Base-by-base conservation (phyloP, 1,284 basidiomycete species). In the Leccinum huronense region DNA sequence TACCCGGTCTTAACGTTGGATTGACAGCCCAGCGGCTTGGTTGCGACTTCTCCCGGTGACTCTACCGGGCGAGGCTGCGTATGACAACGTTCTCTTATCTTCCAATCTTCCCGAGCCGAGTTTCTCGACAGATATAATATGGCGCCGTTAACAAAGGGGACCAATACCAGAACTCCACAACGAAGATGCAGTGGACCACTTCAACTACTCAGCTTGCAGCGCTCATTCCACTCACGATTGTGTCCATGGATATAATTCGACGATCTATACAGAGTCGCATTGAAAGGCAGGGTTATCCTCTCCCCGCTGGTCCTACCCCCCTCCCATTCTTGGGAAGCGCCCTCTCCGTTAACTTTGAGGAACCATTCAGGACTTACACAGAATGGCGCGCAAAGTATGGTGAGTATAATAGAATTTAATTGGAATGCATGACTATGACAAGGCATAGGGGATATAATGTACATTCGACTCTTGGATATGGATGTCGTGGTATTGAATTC, bases 401-500 rank as follows among this genome's bases (percentile, higher is more conserved):
- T 73, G 27, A 57, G 67, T 60, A 9, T 8, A 0, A 1, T 60
- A 2, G 2, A 13, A 3, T 5, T 0, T 30, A 38, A 9, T 31
- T n/a, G 27, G 27, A 13, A 59, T 36, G 16, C 8, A 16, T 38
- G 9, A 19, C 3, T 31, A 42, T 63, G 9, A 70, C 6, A 3
- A 38, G 36, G 14, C 10, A 3, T 33, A 73, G 70, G 72, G 19
- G 70, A 72, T 40, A 59, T 73, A 5, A 48, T 73, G 51, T 69
- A 71, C 27, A 40, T 61, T 38, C 64, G 65, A 40, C 60, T 72
- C 23, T 53, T 74, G 57, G 65, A 56, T 16, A 63, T 57, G 61
- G 71, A 74, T 11, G 67, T 72, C 7, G 57, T 72, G 2, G 56
- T 71, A 48, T 40, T 73, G 16, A 73, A 72, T 27, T 64, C 70